phyloP scores from a whole-genome alignment of 768 basidiomycete species.

The Mycena belliarum region DNA sequence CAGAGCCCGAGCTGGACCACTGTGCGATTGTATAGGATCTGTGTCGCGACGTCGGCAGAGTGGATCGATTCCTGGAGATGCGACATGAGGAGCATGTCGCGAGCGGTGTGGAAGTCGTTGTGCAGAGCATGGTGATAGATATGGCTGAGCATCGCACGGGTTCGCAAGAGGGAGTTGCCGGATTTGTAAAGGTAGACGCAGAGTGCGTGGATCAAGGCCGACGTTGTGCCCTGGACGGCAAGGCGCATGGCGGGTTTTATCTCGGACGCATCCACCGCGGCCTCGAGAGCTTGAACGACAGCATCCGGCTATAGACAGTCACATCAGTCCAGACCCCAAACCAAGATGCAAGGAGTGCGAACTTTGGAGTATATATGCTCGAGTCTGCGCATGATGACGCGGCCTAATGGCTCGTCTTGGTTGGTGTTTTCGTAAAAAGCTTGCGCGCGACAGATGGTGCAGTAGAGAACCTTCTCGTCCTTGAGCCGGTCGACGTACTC shows the following conservation, averaged over 20 bases:
- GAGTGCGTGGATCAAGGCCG: conserved; percentile 81
- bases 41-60: conserved; percentile 94
- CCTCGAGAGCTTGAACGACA: conserved; percentile 88
- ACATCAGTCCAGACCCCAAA: conserved; percentile 11
- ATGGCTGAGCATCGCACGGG: conserved; percentile 95
- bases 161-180: conserved; percentile 88
- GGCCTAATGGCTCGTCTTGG: conserved; percentile 76
- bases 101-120: conserved; percentile 94
- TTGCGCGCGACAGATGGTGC: conserved; percentile 91
- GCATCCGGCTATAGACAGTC: conserved; percentile 74
- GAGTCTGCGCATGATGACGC: conserved; percentile 91
- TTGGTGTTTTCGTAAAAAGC: conserved; percentile 84
- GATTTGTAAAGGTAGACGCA: conserved; percentile 93
- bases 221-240: conserved; percentile 53
- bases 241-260: conserved; percentile 67
- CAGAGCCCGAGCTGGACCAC: conserved; percentile 96
- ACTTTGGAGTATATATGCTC: conserved; percentile 99
- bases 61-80: conserved; percentile 97
- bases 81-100: conserved; percentile 98
- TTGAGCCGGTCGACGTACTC: conserved; percentile 97
- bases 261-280: conserved; percentile 56
- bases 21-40: conserved; percentile 97
- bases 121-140: conserved; percentile 97
- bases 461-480: conserved; percentile 93
- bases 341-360: background rate